phyloP scores from a whole-genome alignment of 2,329 filamentous ascomycete genomes.

The Golovinomyces cichoracearum region DNA sequence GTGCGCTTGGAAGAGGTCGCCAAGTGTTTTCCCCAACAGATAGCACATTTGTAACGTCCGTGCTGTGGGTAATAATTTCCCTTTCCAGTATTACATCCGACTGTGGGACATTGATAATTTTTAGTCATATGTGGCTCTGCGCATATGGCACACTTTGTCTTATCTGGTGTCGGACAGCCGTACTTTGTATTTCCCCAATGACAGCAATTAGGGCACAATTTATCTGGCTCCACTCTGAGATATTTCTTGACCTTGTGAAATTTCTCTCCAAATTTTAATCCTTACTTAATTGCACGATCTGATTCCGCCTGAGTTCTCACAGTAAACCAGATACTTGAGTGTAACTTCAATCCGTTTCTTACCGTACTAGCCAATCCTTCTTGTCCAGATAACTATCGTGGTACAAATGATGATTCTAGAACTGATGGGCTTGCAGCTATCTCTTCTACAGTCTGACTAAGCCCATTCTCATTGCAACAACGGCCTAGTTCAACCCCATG shows the following conservation, averaged over 20 bases:
- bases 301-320: not conserved
- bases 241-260: not conserved
- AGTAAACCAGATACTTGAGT: not conserved
- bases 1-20: not conserved
- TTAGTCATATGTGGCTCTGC: not conserved
- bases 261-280: not conserved
- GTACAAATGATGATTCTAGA: not conserved
- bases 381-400: not conserved
- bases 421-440: not conserved
- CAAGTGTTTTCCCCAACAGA: not conserved
- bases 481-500: not conserved
- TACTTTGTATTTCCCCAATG: not conserved
- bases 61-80: not conserved
- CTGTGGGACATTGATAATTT: not conserved
- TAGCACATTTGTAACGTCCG: not conserved
- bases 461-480: not conserved
- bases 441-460: not conserved
- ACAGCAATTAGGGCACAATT: not conserved
- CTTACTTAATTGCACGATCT: not conserved
- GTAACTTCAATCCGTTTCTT: not conserved
- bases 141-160: not conserved
- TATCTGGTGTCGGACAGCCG: not conserved
- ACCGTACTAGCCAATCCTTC: not conserved
- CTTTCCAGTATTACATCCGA: not conserved
- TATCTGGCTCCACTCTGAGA: not conserved